Percentiles rank a stretch among this genome's conserved stretches.
These are phyloP conservation scores for Entoloma clypeatum DNA, from an alignment of 1,284 basidiomycete genomes.

Conservation along the genomic window DNA sequence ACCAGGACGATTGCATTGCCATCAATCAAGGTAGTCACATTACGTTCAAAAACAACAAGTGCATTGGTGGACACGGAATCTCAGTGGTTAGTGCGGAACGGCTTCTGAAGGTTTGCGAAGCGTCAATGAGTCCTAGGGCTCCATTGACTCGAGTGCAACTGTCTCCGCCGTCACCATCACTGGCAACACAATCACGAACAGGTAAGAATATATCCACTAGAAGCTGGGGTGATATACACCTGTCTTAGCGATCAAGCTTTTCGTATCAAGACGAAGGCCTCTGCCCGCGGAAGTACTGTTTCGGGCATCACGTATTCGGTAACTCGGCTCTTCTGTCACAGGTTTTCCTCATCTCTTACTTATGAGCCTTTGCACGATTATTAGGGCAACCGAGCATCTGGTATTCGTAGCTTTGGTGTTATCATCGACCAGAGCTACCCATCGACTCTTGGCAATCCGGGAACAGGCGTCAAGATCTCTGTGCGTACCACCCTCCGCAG, in stretches of 20 bases:
- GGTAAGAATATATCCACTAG: no score
- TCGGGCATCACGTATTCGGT: conserved; percentile 39
- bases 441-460: conserved; percentile 39
- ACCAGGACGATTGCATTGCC: conserved; percentile 60
- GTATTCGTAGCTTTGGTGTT: conserved; percentile 40
- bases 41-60: conserved; percentile 49
- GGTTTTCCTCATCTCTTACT: conserved; percentile 2
- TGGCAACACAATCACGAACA: conserved; percentile 46
- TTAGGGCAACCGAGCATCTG: conserved; percentile 41
- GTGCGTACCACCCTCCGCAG: conserved; percentile 18
- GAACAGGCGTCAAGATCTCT: conserved; percentile 40
- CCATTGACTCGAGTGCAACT: conserved; percentile 42
- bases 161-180: conserved; percentile 47
- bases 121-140: conserved; percentile 37
- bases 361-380: background rate
- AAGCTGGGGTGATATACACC: conserved; percentile 7
- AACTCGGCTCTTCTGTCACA: conserved; percentile 18
- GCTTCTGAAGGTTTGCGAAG: background rate
- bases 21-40: conserved; percentile 57
- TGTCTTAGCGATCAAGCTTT: conserved; percentile 36
- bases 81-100: conserved; percentile 39
- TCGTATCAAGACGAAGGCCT: conserved; percentile 44
- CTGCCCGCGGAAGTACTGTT: conserved; percentile 38
- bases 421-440: conserved; percentile 52
- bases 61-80: conserved; percentile 56